Base-by-base conservation (phyloP, 805 yeast genomes). In the Lipomyces japonicus region DNA sequence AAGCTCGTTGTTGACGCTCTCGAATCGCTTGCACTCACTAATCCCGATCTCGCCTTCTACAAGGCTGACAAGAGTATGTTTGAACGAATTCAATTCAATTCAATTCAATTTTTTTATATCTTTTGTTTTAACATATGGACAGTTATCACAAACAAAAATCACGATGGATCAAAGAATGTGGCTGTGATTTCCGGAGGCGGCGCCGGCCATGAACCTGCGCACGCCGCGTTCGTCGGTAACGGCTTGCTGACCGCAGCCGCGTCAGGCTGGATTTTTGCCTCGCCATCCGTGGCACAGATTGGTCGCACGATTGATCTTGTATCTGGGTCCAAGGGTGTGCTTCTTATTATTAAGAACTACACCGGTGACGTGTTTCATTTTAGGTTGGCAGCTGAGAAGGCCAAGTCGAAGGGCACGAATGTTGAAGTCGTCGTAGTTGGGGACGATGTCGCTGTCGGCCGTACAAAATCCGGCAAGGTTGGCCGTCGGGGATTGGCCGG, bases 401-500 rank as follows among this genome's bases (percentile, higher is more conserved):
- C 95, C 25, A 83, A 82, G 64, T 82, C 84, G 18, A 77, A 79
- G 40, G 96, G 95, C 6, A 75, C 77, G 55, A 73, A 78, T 35
- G 82, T 84, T 28, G 89, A 84, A 55, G 75, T 87, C 53, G 80
- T 86, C 38, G 77, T 84, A 47, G 90, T 90, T 25, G 85, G 88
- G 39, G 97, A 90, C 65, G 97, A 90, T 66, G 96, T 89, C 24
- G 88, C 96, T 5, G 96, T 91, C 39, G 96, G 96, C n/a, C 75
- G 84, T 61, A 76, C 82, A 24, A 90, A 89, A 63, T 91, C 93
- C 63, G 89, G 87, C 19, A 78, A 86, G 73, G 97, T 91, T 43
- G 97, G 97, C 18, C 79, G 97, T 70, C 78, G 97, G 70, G 97
- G 95, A 26, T 74, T 90, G 48, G 95, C 97, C 0, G 97, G 96